Evolutionary conservation across 495 filamentous ascomycete genomes (phyloP), one percentile per base, ranked within the genome.

Genomic region (Halenospora varia): DNA sequence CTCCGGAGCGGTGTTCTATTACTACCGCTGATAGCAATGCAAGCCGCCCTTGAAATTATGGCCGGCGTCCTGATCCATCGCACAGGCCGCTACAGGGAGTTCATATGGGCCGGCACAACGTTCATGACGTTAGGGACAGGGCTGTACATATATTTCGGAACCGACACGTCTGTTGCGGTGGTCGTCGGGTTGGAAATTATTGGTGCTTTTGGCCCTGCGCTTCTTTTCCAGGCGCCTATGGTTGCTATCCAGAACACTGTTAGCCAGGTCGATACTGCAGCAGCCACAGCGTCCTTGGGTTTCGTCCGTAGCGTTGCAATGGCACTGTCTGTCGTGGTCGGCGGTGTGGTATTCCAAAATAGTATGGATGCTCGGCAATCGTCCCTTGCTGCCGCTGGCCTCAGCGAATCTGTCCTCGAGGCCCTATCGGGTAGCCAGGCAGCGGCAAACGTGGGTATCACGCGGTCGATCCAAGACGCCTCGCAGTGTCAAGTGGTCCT

Each of bases 201-300:
- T 39, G 59, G 53, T 10, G 78, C 71, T 23, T 64, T 79, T 40
- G 85, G 85, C 19, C 66, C 75, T 39, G 81, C 77, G 0, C 73
- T 79, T 2, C 72, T 82, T 42, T 85, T 87, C 62, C 77, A 86
- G 62, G 72, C 83, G 0, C 87, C 88, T 15, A 77, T 92, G 41
- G 86, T 94, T 53, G 88, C 91, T 0, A 71, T 95, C 1, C 89
- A 93, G 59, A 79, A 79, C n/a, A 79, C 77, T 45, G 80, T 87
- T 46, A 70, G 74, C 0, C 79, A 81, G 22, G 69, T 71, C 2
- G 83, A 90, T 25, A 83, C 81, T 1, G 87, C 84, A 0, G 80
- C 80, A 2, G 88, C 85, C 1, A 88, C 86, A 0, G 75, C 84
- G 0, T 83, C 87, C 0, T 79, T 88, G 39, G 71, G 76, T 2